Evolutionary conservation across 2,329 filamentous ascomycete species (phyloP).

Genomic region (Aspergillus aculeatinus): DNA sequence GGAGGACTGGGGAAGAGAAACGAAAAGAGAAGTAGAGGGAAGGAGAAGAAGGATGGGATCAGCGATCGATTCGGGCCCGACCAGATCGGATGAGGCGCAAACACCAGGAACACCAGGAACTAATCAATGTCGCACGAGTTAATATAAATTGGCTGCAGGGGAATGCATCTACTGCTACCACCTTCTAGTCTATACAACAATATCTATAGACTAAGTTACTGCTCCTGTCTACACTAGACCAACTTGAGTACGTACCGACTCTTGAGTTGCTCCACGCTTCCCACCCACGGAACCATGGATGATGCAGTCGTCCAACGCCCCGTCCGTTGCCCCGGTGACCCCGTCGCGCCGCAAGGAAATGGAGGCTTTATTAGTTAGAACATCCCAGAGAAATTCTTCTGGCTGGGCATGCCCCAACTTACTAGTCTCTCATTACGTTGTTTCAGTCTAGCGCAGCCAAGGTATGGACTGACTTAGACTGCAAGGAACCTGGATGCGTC

Average conservation of each 20-base stretch:
- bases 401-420: neutral
- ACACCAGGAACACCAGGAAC: neutral
- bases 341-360: conserved; percentile 5
- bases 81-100: neutral
- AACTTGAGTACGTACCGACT: conserved; percentile 1
- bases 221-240: too few species aligned
- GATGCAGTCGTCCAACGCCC: conserved; percentile 7
- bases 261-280: conserved; percentile 14
- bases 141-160: neutral
- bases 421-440: neutral
- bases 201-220: too few species aligned
- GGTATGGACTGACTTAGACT: too few species aligned
- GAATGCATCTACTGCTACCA: neutral
- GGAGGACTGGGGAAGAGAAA: neutral
- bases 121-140: neutral
- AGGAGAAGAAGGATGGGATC: neutral
- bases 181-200: too few species aligned
- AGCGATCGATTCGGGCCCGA: conserved; percentile 3
- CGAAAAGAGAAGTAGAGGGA: neutral
- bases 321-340: conserved; percentile 17
- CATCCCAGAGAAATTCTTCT: neutral
- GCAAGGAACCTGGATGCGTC: too few species aligned
- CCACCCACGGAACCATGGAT: conserved; percentile 15
- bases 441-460: neutral
- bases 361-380: neutral